Evolutionary conservation across 306 rosid species (phyloP).

Genomic region (Corylus avellana): DNA sequence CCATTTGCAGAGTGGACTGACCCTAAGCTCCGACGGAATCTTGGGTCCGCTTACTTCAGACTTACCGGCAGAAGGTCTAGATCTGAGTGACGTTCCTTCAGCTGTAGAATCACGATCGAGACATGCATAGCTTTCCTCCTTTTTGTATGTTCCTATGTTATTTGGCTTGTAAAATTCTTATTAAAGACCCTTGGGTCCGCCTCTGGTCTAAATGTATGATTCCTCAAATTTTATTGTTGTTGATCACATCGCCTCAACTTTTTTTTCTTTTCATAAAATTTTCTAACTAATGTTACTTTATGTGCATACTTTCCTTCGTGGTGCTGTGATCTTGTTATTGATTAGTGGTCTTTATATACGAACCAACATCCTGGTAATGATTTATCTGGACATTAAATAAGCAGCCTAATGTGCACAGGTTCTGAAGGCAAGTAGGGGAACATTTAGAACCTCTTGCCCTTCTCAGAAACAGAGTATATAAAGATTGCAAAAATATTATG

Average conservation of each 20-base stretch:
- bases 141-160: not conserved
- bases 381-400: not conserved
- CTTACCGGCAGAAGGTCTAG: conserved; percentile 82
- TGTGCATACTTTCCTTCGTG: not conserved
- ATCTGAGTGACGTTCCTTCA: conserved; percentile 62
- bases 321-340: not conserved
- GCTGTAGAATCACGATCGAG: conserved; percentile 45
- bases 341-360: not conserved
- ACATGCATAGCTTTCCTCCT: not conserved
- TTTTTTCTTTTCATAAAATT: not conserved
- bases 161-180: conserved; percentile 30
- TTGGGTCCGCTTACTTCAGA: conserved; percentile 73
- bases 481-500: not conserved
- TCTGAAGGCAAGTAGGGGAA: not conserved
- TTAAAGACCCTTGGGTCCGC: not conserved
- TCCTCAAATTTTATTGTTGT: not conserved
- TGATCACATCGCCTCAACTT: not conserved
- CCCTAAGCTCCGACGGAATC: conserved; percentile 73
- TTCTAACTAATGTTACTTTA: not conserved
- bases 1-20: conserved; percentile 74
- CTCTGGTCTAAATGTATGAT: not conserved
- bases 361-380: not conserved
- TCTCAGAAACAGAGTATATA: not conserved
- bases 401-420: not conserved
- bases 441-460: too few relatives aligned